Base-by-base conservation (phyloP, 2,329 filamentous ascomycete species). In the Talaromyces amestolkiae region DNA sequence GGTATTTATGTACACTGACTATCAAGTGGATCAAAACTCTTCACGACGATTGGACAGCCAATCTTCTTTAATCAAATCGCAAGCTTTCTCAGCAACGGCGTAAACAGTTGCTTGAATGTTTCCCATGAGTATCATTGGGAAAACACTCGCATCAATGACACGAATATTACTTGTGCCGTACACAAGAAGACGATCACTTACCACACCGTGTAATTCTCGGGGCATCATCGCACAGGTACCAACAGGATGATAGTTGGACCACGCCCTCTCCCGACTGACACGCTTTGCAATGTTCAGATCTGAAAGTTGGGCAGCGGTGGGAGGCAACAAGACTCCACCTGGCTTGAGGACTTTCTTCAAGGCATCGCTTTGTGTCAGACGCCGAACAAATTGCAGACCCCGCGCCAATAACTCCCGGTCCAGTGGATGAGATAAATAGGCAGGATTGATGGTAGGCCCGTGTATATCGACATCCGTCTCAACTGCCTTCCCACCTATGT, bases 61-160 rank as follows among this genome's bases (percentile, higher is more conserved):
- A 37, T 37, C 35, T 37, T 11, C 69, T 58, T 72, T 74, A 65
- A 77, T 73, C 62, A 77, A 31, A 66, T 76, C 75, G 19, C 73
- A 72, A n/a, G 72, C 74, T 64, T 72, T 75, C 70, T 77, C 75
- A 7, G 72, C 75, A 41, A 77, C 62, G 27, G 73, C 74, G 63
- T 77, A 77, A 6, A 77, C 75, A 24, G 68, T 73, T 19, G 67
- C 68, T 10, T 70, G 56, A 49, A 74, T 72, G 65, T 76, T 75
- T 10, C 74, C 73, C n/a, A 69, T 70, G 11, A 73, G 69, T 45
- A 75, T 70, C 35, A 73, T 72, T 0, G 75, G 70, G 53, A 76
- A 71, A 17, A 76, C 51, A 2, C 69, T 72, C 0, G 74, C 73
- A 64, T 76, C 74, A 1, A 64, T 69, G 4, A 75, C 70, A 17